These are phyloP conservation scores for Pythium sp. DNA, from an alignment of 352 stramenopile genomes.

Conservation along the genomic window DNA sequence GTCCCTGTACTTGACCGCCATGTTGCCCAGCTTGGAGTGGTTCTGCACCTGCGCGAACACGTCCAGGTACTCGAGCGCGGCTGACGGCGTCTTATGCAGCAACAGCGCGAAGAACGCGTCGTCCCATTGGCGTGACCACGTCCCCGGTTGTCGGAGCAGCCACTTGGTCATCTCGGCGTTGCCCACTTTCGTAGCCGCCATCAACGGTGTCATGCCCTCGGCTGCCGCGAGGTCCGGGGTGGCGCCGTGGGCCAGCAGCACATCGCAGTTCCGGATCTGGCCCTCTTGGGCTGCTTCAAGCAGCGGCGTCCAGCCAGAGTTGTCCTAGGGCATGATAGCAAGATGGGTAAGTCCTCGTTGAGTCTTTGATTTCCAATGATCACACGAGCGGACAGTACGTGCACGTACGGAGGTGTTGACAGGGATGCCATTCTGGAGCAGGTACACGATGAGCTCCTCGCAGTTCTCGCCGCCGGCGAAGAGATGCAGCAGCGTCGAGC, in stretches of 20 bases:
- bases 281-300: constrained; percentile 62
- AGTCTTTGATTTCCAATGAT: not conserved
- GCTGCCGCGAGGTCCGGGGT: constrained; percentile 32
- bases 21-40: constrained; percentile 40
- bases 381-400: not conserved
- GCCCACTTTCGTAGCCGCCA: constrained; percentile 48
- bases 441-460: constrained; percentile 43
- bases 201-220: constrained; percentile 37
- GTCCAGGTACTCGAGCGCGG: constrained; percentile 42
- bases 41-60: constrained; percentile 45
- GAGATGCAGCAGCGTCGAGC: constrained; percentile 56
- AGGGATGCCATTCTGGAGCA: constrained; percentile 38
- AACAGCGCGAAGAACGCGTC: constrained; percentile 48
- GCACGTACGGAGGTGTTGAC: constrained; percentile 32
- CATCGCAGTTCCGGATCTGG: constrained; percentile 44
- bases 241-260: constrained; percentile 40
- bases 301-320: constrained; percentile 54
- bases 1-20: constrained; percentile 53
- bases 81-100: constrained; percentile 47
- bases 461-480: constrained; percentile 51
- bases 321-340: constrained; percentile 21
- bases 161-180: constrained; percentile 54
- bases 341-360: not conserved
- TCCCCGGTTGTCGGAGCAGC: constrained; percentile 38
- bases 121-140: constrained; percentile 41